A percentile compares a stretch with the other conserved stretches of the same genome.
phyloP scores from a whole-genome alignment of 1,139 yeast species.

The Kluyveromyces marxianus region DNA sequence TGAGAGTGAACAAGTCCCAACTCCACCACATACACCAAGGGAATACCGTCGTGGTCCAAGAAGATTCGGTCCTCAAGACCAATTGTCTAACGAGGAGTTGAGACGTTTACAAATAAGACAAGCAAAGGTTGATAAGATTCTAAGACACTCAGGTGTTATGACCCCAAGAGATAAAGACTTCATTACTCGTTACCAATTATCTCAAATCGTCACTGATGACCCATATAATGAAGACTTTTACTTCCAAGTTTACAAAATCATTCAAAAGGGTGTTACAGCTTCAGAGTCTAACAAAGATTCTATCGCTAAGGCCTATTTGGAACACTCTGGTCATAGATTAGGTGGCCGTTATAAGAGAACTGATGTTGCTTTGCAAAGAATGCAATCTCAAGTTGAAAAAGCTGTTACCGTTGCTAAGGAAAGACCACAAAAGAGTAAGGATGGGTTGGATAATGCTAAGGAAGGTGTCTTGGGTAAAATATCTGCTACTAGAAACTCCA shows the following conservation, averaged over 20 bases:
- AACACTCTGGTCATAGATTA: conserved; percentile 84
- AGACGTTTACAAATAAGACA: conserved; percentile 60
- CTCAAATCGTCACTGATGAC: conserved; percentile 94
- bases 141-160: conserved; percentile 88
- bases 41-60: conserved; percentile 21
- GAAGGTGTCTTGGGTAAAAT: conserved; percentile 93
- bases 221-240: conserved; percentile 97
- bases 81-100: conserved; percentile 45
- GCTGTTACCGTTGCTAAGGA: conserved; percentile 95
- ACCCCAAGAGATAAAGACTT: conserved; percentile 95
- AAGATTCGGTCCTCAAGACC: conserved; percentile 24
- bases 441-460: conserved; percentile 45
- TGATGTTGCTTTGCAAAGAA: conserved; percentile 91
- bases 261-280: conserved; percentile 49
- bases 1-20: conserved; percentile 5
- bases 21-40: conserved; percentile 12
- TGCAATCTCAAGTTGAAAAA: conserved; percentile 97
- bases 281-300: conserved; percentile 42
- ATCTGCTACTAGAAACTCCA: conserved; percentile 63
- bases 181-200: conserved; percentile 86
- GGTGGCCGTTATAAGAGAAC: conserved; percentile 86
- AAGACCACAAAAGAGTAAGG: conserved; percentile 57
- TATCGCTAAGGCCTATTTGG: conserved; percentile 91
- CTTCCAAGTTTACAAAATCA: conserved; percentile 85
- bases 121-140: conserved; percentile 69